A percentile compares a stretch with the other conserved stretches of the same genome.
Evolutionary conservation across 2,329 filamentous ascomycete genomes (phyloP).

Genomic region (Colletotrichum endophyticum): DNA sequence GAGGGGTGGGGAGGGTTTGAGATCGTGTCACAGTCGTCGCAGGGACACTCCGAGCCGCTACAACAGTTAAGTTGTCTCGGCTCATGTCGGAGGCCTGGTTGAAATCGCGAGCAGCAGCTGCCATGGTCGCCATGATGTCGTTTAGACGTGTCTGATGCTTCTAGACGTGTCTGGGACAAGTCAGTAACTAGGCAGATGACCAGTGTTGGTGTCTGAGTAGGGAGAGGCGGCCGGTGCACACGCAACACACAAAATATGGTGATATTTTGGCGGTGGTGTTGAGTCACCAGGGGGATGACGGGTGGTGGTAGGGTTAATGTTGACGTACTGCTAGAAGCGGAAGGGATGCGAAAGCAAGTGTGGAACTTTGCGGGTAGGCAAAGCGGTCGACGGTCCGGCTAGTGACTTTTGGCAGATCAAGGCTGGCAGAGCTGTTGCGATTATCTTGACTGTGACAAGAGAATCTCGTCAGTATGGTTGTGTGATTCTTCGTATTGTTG

Average conservation of each 20-base stretch:
- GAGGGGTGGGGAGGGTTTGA: slow-evolving; percentile 82
- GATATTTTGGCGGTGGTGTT: slow-evolving; percentile 7
- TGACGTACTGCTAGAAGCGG: slow-evolving; percentile 28
- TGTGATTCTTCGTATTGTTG: slow-evolving; percentile 48
- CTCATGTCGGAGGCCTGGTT: slow-evolving; percentile 58
- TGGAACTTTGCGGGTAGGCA: slow-evolving; percentile 27
- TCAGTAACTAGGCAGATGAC: slow-evolving; percentile 15
- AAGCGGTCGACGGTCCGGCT: slow-evolving; percentile 13
- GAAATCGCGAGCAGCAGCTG: slow-evolving; percentile 72
- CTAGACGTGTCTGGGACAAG: slow-evolving; percentile 44
- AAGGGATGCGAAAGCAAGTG: slow-evolving; percentile 21
- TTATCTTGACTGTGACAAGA: slow-evolving; percentile 65
- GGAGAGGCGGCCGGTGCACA: neutral
- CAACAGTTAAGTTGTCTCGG: slow-evolving; percentile 76
- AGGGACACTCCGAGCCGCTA: slow-evolving; percentile 70
- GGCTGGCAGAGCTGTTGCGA: slow-evolving; percentile 59
- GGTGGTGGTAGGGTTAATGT: slow-evolving; percentile 5
- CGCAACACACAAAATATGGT: neutral
- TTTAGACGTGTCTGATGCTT: slow-evolving; percentile 40
- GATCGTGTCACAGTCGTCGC: slow-evolving; percentile 59
- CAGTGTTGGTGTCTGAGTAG: neutral
- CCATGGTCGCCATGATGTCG: slow-evolving; percentile 67
- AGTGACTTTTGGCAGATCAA: slow-evolving; percentile 29
- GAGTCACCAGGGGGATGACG: slow-evolving; percentile 18
- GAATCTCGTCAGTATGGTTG: slow-evolving; percentile 57